Conservation (phyloP, 2,329 filamentous ascomycete species). For the Fusarium lyarnte region DNA sequence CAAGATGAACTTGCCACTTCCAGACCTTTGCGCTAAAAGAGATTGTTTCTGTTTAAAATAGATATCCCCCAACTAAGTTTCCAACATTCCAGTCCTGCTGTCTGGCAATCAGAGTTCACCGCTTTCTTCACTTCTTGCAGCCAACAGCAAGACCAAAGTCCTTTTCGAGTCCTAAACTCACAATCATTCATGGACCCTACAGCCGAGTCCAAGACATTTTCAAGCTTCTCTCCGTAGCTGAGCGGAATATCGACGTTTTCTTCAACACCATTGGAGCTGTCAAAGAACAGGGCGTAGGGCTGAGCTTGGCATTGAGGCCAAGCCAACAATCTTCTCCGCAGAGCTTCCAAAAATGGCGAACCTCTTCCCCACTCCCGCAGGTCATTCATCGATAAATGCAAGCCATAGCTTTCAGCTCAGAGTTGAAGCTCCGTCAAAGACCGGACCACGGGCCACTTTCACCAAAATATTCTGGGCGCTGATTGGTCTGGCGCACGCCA, state of each 20-base stretch:
- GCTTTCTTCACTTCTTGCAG: not conserved
- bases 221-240: not conserved
- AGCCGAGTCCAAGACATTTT: not conserved
- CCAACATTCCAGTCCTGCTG: fast-evolving
- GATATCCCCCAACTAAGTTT: fast-evolving
- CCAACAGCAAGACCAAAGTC: not conserved
- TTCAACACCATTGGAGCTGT: not conserved
- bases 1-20: not conserved
- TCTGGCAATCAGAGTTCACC: not conserved
- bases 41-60: not conserved
- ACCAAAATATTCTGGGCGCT: not conserved
- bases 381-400: not conserved
- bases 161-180: not conserved
- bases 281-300: not conserved
- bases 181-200: not conserved
- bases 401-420: not conserved
- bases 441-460: not conserved
- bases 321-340: not conserved
- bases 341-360: not conserved
- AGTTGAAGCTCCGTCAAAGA: not conserved
- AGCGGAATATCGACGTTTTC: not conserved
- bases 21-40: not conserved
- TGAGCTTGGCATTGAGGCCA: not conserved
- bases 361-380: not conserved
- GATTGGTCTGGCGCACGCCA: not conserved